phyloP scores from a whole-genome alignment of 495 filamentous ascomycete genomes.

The Articulospora tetracladia region DNA sequence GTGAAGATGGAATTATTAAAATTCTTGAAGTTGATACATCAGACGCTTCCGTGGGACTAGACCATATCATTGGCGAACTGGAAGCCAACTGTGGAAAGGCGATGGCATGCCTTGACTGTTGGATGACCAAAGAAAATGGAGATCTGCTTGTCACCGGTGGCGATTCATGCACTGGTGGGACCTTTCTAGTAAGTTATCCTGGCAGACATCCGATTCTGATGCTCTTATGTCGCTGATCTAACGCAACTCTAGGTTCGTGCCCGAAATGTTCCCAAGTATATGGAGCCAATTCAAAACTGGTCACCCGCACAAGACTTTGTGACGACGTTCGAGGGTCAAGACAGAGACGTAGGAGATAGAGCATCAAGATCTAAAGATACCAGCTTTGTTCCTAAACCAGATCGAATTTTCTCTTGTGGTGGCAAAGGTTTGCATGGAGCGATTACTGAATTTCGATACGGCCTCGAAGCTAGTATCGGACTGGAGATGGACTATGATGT shows the following conservation, averaged over 20 bases:
- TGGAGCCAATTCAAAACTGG: constrained; percentile 76
- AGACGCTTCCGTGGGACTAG: constrained; percentile 39
- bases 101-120: constrained; percentile 55
- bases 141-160: constrained; percentile 80
- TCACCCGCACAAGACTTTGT: constrained; percentile 72
- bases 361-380: constrained; percentile 1
- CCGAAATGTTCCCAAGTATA: constrained; percentile 40
- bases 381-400: constrained; percentile 27
- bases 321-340: constrained; percentile 27
- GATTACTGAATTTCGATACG: constrained; percentile 67
- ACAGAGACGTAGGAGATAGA: constrained; percentile 2
- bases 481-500: constrained; percentile 44
- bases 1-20: constrained; percentile 74
- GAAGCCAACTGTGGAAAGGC: constrained; percentile 60
- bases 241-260: constrained; percentile 29
- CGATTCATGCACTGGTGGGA: constrained; percentile 73
- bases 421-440: constrained; percentile 56
- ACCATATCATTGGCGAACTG: constrained; percentile 53
- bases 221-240: neutral
- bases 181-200: constrained; percentile 58
- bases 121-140: constrained; percentile 38
- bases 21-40: constrained; percentile 58
- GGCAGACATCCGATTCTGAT: neutral
- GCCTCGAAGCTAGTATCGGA: constrained; percentile 63
- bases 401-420: constrained; percentile 55